Evolutionary conservation across 176 grass and related monocot genomes (phyloP), one percentile per base, ranked within the genome.

Genomic region (Olyra latifolia): DNA sequence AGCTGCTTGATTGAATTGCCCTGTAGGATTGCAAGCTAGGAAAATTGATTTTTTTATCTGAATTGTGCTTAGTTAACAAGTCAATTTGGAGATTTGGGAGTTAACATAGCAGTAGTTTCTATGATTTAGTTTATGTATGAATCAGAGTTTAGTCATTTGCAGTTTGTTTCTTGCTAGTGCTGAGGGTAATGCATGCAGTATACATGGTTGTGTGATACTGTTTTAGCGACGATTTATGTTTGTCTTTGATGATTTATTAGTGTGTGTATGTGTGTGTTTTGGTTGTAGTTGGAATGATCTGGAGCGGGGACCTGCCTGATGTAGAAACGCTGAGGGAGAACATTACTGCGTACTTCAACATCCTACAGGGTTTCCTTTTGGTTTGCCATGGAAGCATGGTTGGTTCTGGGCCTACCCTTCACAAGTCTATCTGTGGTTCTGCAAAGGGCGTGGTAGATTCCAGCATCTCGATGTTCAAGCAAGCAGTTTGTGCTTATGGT

Each of bases 351-450:
- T 93, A 91, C 69, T 99, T 91, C 82, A 99, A 99, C 67, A 57
- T 84, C 45, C 87, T 96, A 60, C 90, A 99, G 73, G 93, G 97
- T 62, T 91, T 99, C 68, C 75, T 99, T 85, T 91, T 99, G 76
- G 80, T 87, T 84, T 99, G 90, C 79, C 86, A 95, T 20, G 93
- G 93, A 66, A 93, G 82, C 67, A 93, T 77, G 38, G 79, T 90
- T 24, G 88, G 88, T 25, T 79, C 90, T n/a, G 97, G 97, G 13
- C 75, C 87, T 59, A 99, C 93, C 42, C 97, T 99, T 78, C 90
- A 91, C 66, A 89, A 91, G 35, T 84, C 69, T 45, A 99, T 99
- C 63, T 66, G 76, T 77, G 72, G 47, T 48, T 87, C 93, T 43
- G 80, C 80, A 22, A 99, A 91, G 69, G 81, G 79, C 1, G 88